Evolutionary conservation across 2,329 filamentous ascomycete genomes (phyloP).

Genomic region (Fusarium sp.): DNA sequence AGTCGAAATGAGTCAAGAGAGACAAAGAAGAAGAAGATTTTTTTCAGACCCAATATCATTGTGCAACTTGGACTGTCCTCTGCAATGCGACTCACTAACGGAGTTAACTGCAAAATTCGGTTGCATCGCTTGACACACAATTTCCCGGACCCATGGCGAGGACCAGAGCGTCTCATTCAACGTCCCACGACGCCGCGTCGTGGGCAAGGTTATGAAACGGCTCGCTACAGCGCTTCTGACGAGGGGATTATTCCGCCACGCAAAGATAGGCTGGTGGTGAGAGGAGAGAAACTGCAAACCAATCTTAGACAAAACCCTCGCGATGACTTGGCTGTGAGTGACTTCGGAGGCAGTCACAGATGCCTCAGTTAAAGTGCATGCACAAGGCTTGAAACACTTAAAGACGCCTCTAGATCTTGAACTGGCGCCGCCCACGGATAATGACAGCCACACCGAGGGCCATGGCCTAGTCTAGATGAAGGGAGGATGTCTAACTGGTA

Average conservation of each 20-base stretch:
- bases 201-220: conserved; percentile 38
- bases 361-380: conserved; percentile 17
- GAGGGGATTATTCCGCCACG: conserved; percentile 22
- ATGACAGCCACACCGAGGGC: conserved; percentile 4
- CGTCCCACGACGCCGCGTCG: conserved; percentile 20
- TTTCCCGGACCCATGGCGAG: conserved; percentile 32
- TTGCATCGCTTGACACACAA: conserved; percentile 30
- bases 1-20: conserved; percentile 5
- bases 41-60: not conserved
- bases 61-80: conserved; percentile 1
- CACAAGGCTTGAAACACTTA: not conserved
- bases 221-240: conserved; percentile 18
- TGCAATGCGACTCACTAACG: not conserved
- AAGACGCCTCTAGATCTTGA: not conserved
- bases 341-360: not conserved
- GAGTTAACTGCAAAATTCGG: conserved; percentile 10
- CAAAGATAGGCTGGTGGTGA: conserved; percentile 2
- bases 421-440: not conserved
- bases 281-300: not conserved
- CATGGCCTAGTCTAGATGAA: not conserved
- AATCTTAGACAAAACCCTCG: not conserved
- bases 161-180: conserved; percentile 24
- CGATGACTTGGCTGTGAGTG: not conserved
- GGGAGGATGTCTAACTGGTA: not conserved
- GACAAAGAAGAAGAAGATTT: not conserved